phyloP scores from a whole-genome alignment of 2,329 filamentous ascomycete genomes.

The Ustulina deusta region DNA sequence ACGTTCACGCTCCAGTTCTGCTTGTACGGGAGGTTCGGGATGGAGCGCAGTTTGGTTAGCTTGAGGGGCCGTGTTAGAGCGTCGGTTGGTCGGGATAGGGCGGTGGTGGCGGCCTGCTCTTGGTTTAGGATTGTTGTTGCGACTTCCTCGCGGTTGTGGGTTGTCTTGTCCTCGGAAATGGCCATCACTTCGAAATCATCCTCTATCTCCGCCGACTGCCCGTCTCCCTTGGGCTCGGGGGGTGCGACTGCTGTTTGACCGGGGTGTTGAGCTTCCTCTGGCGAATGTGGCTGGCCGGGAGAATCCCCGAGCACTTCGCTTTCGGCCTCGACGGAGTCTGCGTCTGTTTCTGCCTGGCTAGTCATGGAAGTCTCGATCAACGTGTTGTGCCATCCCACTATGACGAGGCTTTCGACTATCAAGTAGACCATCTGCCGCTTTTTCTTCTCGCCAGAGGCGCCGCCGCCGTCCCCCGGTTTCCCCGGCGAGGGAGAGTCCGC shows the following conservation, averaged over 20 bases:
- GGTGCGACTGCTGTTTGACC: conserved; percentile 11
- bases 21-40: conserved; percentile 66
- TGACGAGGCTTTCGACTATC: conserved; percentile 58
- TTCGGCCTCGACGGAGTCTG: conserved; percentile 5
- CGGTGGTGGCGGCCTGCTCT: conserved; percentile 27
- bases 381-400: conserved; percentile 62
- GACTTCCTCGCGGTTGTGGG: conserved; percentile 40
- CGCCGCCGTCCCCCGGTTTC: conserved; percentile 33
- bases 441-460: conserved; percentile 11
- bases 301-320: not conserved
- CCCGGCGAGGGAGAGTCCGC: conserved; percentile 11
- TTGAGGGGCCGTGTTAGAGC: conserved; percentile 60
- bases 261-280: not conserved
- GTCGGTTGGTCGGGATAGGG: conserved; percentile 55
- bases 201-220: conserved; percentile 47
- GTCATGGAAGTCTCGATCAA: conserved; percentile 50
- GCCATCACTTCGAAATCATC: conserved; percentile 57
- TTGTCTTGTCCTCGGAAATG: conserved; percentile 44
- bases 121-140: conserved; percentile 18
- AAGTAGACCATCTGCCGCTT: conserved; percentile 57
- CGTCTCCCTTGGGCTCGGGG: conserved; percentile 15
- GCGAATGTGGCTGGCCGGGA: not conserved
- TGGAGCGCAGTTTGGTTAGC: conserved; percentile 62
- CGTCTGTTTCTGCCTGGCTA: conserved; percentile 14
- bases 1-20: conserved; percentile 70